Evolutionary conservation across 371 early-diverging fungal genomes (phyloP).

Genomic region (Mortierella sp.): DNA sequence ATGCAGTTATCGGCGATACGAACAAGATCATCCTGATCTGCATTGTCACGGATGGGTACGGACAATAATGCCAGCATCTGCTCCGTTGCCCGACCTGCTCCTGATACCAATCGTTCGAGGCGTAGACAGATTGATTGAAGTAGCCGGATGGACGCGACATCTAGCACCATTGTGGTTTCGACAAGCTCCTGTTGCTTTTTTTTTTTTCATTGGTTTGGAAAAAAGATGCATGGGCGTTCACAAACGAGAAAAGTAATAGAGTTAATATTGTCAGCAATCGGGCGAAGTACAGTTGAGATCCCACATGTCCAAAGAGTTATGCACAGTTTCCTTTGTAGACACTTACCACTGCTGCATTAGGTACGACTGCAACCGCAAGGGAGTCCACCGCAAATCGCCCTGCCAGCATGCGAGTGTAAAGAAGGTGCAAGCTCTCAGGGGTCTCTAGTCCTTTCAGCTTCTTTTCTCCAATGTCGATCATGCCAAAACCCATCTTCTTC

Average conservation of each 20-base stretch:
- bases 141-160: slow-evolving; percentile 60
- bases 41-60: slow-evolving; percentile 66
- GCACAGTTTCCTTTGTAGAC: not conserved
- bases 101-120: slow-evolving; percentile 67
- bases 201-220: not conserved
- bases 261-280: not conserved
- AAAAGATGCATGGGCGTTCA: not conserved
- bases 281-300: not conserved
- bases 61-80: slow-evolving; percentile 50
- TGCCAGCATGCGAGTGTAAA: slow-evolving; percentile 64
- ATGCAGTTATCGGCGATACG: slow-evolving; percentile 72
- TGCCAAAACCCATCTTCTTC: slow-evolving; percentile 77
- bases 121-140: slow-evolving; percentile 67
- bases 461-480: slow-evolving; percentile 84
- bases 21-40: slow-evolving; percentile 71
- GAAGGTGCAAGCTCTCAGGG: slow-evolving; percentile 84
- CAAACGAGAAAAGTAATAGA: not conserved
- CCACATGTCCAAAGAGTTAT: not conserved
- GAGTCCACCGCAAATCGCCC: slow-evolving; percentile 46
- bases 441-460: slow-evolving; percentile 93
- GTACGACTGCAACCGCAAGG: slow-evolving; percentile 47
- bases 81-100: slow-evolving; percentile 53
- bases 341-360: slow-evolving; percentile 59
- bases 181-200: slow-evolving; percentile 21
- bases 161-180: slow-evolving; percentile 45